Evolutionary conservation across 2,329 filamentous ascomycete species (phyloP).

Genomic region (Lecanicillium sp.): DNA sequence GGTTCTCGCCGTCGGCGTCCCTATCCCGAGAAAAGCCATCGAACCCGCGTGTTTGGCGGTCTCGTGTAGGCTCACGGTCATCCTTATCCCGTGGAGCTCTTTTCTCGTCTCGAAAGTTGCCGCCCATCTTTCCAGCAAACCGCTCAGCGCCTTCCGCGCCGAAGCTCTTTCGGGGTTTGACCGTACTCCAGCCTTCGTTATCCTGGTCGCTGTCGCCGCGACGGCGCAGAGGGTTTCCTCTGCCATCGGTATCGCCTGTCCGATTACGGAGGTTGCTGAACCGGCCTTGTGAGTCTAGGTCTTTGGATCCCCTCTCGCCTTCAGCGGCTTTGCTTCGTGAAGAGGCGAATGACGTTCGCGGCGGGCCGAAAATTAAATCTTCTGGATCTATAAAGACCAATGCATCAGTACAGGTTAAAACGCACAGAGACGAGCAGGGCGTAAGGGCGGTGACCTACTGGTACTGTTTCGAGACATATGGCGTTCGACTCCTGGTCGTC

Average conservation of each 20-base stretch:
- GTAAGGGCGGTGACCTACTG: conserved; percentile 35
- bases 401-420: conserved; percentile 1
- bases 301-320: conserved; percentile 45
- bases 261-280: conserved; percentile 51
- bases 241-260: conserved; percentile 40
- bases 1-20: conserved; percentile 45
- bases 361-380: conserved; percentile 79
- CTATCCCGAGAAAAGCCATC: conserved; percentile 43
- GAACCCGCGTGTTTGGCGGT: conserved; percentile 39
- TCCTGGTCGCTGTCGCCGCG: conserved; percentile 52
- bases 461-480: conserved; percentile 48
- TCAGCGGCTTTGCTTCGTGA: conserved; percentile 52
- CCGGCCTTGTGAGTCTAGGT: conserved; percentile 46
- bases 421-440: conserved; percentile 2
- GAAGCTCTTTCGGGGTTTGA: conserved; percentile 68
- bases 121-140: conserved; percentile 59
- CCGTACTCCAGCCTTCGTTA: conserved; percentile 65
- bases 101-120: conserved; percentile 34
- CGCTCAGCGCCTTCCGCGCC: conserved; percentile 65
- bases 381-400: conserved; percentile 50
- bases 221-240: conserved; percentile 40
- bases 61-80: conserved; percentile 44
- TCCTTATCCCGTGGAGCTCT: conserved; percentile 45
- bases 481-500: conserved; percentile 44
- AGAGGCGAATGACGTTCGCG: conserved; percentile 75